Percentiles rank a stretch among this genome's conserved stretches.
Evolutionary conservation across 208 protist species (phyloP).

Genomic region (Trichomonas tenax): DNA sequence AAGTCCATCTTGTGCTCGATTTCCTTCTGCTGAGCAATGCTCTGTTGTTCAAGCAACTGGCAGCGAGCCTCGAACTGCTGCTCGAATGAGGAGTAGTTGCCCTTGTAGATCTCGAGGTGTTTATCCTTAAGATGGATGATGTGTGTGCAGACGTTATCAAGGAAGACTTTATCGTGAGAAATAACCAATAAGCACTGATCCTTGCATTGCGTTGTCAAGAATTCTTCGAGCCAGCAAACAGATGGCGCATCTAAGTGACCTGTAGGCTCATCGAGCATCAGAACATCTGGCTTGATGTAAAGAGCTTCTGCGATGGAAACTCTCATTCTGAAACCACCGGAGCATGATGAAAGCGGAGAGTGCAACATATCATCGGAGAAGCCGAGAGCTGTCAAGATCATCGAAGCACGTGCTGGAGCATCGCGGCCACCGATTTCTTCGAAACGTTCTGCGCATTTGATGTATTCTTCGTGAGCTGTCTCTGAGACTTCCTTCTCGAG

Average conservation of each 20-base stretch:
- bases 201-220: neutral
- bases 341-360: neutral
- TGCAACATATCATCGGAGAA: neutral
- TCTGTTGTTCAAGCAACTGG: neutral
- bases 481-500: neutral
- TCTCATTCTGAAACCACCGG: conserved; percentile 36
- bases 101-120: conserved; percentile 33
- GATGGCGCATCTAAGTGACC: conserved; percentile 14
- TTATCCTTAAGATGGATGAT: conserved; percentile 35
- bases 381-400: neutral
- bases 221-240: conserved; percentile 19
- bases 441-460: neutral
- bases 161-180: conserved; percentile 34
- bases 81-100: conserved; percentile 35
- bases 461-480: neutral
- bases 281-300: conserved; percentile 31
- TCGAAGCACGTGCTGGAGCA: neutral
- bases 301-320: conserved; percentile 36
- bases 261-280: conserved; percentile 24
- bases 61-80: neutral
- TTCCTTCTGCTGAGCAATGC: neutral
- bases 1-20: conserved; percentile 1
- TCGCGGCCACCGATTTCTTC: neutral
- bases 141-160: conserved; percentile 37
- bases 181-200: neutral